phyloP scores from a whole-genome alignment of 108 stramenopile genomes.

The Nannochloropsis salina region DNA sequence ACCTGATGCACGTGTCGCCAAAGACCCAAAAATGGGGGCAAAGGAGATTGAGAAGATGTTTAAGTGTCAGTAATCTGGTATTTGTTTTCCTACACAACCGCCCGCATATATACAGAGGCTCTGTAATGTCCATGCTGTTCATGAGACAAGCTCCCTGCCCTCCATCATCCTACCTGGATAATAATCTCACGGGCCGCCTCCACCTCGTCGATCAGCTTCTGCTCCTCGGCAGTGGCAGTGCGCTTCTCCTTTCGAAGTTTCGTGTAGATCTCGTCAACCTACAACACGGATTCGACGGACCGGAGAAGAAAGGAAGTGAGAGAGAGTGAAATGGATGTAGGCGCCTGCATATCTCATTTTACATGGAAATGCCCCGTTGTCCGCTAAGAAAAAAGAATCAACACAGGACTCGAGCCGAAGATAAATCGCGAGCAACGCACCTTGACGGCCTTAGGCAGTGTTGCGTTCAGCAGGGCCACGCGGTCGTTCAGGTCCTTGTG shows the following conservation, averaged over 20 bases:
- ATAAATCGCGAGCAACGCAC: background rate
- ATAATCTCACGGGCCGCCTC: constrained; percentile 87
- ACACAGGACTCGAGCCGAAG: too few species aligned
- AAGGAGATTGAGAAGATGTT: background rate
- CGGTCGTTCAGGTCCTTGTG: constrained; percentile 43
- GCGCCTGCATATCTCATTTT: too few species aligned
- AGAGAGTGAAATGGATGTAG: background rate
- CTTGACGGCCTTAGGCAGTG: constrained; percentile 44
- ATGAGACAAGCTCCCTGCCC: background rate
- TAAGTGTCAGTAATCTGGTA: background rate
- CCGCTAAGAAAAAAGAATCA: too few species aligned
- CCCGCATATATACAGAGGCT: background rate
- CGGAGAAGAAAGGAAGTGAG: background rate
- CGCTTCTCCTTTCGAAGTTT: constrained; percentile 78
- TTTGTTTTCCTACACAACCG: background rate
- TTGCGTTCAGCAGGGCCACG: constrained; percentile 47
- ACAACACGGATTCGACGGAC: constrained; percentile 46
- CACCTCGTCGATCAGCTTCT: constrained; percentile 78
- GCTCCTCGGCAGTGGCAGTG: constrained; percentile 79
- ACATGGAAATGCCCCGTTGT: too few species aligned
- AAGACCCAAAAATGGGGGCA: background rate
- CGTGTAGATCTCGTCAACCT: constrained; percentile 83
- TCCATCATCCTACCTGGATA: constrained; percentile 69
- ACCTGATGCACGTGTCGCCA: constrained; percentile 25
- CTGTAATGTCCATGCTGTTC: background rate